Conservation (phyloP, 257 asterid genomes). For the Mitragyna speciosa region DNA sequence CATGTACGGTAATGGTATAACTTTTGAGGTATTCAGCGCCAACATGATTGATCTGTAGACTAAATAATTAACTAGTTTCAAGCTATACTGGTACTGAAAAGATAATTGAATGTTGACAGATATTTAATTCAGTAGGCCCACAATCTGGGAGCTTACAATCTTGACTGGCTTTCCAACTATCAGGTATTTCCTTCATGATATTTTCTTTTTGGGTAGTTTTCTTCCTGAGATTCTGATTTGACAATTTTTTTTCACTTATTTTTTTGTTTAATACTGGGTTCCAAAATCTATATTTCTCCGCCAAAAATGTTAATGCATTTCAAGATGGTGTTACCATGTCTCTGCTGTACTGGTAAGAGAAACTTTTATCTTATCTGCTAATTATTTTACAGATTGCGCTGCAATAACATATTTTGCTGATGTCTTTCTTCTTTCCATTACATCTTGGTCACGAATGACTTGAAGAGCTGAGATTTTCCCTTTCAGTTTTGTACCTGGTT, state of each 20-base stretch:
- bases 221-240: neutral
- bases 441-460: neutral
- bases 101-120: neutral
- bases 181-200: neutral
- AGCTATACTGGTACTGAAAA: neutral
- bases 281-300: neutral
- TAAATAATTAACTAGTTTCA: neutral
- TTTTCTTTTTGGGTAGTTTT: neutral
- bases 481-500: neutral
- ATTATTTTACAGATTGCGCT: neutral
- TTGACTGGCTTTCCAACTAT: neutral
- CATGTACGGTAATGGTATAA: neutral
- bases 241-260: neutral
- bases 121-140: neutral
- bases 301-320: neutral
- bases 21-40: neutral
- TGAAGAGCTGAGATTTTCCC: neutral
- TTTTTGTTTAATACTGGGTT: neutral
- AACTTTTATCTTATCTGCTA: neutral
- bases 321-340: neutral
- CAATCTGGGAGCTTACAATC: neutral
- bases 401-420: too few species aligned
- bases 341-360: neutral
- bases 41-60: conserved; percentile 2
- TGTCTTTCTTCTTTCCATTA: neutral